Base-by-base conservation (phyloP, 164 flowering plant species). In the Platanus orientalis region DNA sequence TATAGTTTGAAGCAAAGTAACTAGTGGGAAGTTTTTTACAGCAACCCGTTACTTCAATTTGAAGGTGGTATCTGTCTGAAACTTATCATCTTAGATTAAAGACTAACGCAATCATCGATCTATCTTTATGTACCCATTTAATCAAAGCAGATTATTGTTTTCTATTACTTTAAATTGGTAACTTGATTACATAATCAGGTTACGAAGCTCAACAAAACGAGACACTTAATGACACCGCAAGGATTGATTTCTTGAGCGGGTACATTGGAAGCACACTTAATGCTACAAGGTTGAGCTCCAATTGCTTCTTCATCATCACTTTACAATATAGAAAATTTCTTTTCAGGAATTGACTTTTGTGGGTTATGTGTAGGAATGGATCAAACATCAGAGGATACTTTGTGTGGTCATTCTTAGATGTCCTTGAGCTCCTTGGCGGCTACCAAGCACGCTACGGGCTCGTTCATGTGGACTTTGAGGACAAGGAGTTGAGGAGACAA, bases 371-470 rank as follows among this genome's bases (percentile, higher is more conserved):
- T 32, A 81, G 85, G 70, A 73, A 74, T 57, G 85, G 85, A 62
- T 72, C 84, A 42, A 77, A 81, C 40, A 16, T 70, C 2, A 80
- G 66, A 69, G 84, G 83, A 21, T 83, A 79, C 64, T 71, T 83
- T 34, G 19, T 54, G 23, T 83, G 84, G 87, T 80, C 87, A 14
- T 75, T 83, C 71, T 25, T 82, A n/a, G 86, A 82, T 62, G 53
- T 73, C 17, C 75, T 75, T 21, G 89, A 84, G 71, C 20, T 81
- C 3, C 14, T 79, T 21, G 58, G 52, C n/a, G 86, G 82, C 7
- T 79, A 76, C 54, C 32, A 56, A 2, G 14, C 59, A 0, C 30
- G 76, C 23, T 81, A 48, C 34, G 81, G 83, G 1, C 60, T 80
- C 16, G 63, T 68, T 62, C 74, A 72, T 25, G 80, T 80, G 14